Conservation (phyloP, 164 flowering plant species). For the Vitis cinerea region DNA sequence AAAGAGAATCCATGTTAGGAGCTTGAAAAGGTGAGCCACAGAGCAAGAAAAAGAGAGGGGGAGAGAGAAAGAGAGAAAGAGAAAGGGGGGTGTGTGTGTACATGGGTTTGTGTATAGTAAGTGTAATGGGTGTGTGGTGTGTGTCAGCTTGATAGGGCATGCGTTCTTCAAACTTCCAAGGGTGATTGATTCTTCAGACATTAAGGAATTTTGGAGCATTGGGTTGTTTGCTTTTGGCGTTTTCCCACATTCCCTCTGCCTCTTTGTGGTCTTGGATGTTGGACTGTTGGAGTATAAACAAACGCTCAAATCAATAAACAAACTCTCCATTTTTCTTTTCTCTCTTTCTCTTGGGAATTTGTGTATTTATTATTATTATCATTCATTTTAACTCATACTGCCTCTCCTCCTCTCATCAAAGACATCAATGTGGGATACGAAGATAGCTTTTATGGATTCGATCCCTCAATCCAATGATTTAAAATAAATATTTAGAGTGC, state of each 20-base stretch:
- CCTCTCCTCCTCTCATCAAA: background rate
- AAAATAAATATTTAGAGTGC: background rate
- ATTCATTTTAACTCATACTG: background rate
- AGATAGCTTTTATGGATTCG: constrained; percentile 22
- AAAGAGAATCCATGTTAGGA: constrained; percentile 56
- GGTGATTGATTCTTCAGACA: constrained; percentile 10
- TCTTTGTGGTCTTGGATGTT: background rate
- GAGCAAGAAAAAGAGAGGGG: background rate
- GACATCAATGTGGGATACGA: constrained; percentile 15
- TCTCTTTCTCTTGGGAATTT: constrained; percentile 8
- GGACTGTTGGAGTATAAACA: background rate
- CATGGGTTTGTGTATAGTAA: too few relatives aligned
- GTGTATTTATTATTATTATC: background rate
- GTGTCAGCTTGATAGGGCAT: constrained; percentile 46
- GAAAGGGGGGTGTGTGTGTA: background rate
- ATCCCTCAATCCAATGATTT: constrained; percentile 21
- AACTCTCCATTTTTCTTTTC: background rate
- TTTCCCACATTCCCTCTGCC: constrained; percentile 27
- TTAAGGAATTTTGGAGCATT: constrained; percentile 20
- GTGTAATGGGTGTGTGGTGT: background rate
- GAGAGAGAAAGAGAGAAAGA: constrained; percentile 13
- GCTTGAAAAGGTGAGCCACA: constrained; percentile 53
- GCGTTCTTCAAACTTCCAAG: constrained; percentile 30
- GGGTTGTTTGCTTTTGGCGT: constrained; percentile 34
- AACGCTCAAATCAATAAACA: constrained; percentile 10